phyloP scores from a whole-genome alignment of 257 asterid genomes.

The Solanum chmielewskii region DNA sequence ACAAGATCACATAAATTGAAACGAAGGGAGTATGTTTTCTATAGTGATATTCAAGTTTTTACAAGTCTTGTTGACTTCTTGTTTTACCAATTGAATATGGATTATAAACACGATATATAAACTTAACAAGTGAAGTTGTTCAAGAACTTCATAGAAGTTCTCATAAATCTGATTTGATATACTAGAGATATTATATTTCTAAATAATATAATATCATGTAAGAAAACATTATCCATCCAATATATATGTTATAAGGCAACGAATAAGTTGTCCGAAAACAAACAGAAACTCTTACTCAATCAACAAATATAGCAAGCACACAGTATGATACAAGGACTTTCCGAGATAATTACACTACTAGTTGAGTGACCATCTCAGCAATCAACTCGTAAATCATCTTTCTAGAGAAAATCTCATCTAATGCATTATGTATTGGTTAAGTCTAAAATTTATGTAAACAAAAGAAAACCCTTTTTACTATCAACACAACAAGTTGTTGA shows the following conservation, averaged over 20 bases:
- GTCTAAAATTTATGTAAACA: background rate
- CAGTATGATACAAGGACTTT: background rate
- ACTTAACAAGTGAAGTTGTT: background rate
- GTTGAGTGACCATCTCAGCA: background rate
- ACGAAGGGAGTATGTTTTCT: too few species aligned
- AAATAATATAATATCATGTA: background rate
- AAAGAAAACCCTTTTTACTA: background rate
- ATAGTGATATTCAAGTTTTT: background rate
- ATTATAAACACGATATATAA: background rate
- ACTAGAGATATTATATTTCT: background rate
- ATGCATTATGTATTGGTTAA: background rate
- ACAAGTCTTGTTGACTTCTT: background rate
- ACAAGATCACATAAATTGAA: background rate
- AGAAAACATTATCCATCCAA: background rate
- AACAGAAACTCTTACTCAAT: background rate
- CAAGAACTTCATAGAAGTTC: background rate
- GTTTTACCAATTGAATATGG: background rate
- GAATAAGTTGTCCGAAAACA: background rate
- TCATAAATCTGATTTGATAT: background rate
- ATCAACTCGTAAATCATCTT: background rate
- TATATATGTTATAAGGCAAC: background rate
- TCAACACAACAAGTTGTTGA: conserved; percentile 30
- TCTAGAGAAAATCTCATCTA: background rate
- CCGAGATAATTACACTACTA: background rate
- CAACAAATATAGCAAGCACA: background rate